Percentiles rank a stretch among this genome's conserved stretches.
phyloP scores from a whole-genome alignment of 768 basidiomycete genomes.

The Kwoniella bestiolae region DNA sequence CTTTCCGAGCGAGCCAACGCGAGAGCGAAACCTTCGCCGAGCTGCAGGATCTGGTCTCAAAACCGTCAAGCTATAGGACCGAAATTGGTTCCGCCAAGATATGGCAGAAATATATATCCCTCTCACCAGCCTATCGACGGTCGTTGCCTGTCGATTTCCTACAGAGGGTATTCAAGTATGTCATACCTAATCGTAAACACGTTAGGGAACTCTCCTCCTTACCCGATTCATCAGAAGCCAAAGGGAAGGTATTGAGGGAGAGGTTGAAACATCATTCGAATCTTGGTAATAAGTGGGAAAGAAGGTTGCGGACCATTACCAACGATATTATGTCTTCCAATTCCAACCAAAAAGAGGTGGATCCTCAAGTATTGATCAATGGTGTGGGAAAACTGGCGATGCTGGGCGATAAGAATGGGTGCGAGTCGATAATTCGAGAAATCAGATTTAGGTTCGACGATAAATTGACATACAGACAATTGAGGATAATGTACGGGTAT shows the following conservation, averaged over 20 bases:
- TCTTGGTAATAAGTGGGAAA: conserved; percentile 24
- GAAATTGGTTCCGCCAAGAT: conserved; percentile 12
- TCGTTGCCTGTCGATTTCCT: conserved; percentile 12
- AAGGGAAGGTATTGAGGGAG: background rate
- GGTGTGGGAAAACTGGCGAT: conserved; percentile 15
- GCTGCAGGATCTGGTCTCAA: background rate
- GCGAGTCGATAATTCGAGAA: conserved; percentile 25
- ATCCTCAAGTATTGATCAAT: conserved; percentile 15
- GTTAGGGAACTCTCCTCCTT: background rate
- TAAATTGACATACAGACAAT: conserved; percentile 4
- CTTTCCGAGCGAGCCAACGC: background rate
- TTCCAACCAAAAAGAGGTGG: background rate
- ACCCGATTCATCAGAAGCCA: conserved; percentile 1
- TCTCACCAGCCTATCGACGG: conserved; percentile 16
- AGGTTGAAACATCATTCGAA: conserved; percentile 6
- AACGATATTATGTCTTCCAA: conserved; percentile 20
- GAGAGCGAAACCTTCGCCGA: background rate
- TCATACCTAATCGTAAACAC: conserved; percentile 18
- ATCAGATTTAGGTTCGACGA: conserved; percentile 19
- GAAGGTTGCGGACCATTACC: conserved; percentile 19
- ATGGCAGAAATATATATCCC: conserved; percentile 14
- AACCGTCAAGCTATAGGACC: background rate
- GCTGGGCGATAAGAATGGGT: conserved; percentile 18
- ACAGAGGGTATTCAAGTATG: conserved; percentile 20
- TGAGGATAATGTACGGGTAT: conserved; percentile 18